phyloP scores from a whole-genome alignment of 805 yeast species.

The Yarrowia divulgata region DNA sequence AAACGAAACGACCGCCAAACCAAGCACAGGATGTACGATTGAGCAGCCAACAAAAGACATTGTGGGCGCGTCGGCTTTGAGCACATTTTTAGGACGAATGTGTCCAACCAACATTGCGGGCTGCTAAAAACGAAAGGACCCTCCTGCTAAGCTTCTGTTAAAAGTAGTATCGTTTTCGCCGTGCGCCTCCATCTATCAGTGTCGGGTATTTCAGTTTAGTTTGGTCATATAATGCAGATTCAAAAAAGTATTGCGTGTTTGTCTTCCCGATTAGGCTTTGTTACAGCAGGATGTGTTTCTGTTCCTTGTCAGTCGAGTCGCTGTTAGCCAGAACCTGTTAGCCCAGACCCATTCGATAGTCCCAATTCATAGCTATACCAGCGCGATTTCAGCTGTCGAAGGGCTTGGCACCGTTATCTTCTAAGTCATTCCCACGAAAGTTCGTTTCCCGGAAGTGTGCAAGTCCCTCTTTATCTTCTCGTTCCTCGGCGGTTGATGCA shows the following conservation, averaged over 20 bases:
- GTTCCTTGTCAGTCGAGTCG: not conserved
- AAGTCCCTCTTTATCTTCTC: not conserved
- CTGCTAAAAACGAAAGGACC: not conserved
- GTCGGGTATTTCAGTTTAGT: constrained; percentile 30
- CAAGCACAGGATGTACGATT: not conserved
- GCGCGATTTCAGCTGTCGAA: too few species aligned
- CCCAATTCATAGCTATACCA: too few species aligned
- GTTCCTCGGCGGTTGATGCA: not conserved
- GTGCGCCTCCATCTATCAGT: not conserved
- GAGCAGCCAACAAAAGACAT: not conserved
- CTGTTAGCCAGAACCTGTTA: not conserved
- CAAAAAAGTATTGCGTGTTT: constrained; percentile 14
- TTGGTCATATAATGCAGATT: not conserved
- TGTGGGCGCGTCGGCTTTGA: not conserved
- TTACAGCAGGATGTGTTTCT: not conserved
- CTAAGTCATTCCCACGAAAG: too few species aligned
- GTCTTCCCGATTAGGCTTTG: constrained; percentile 19
- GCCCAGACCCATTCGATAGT: too few species aligned
- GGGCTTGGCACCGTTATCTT: too few species aligned
- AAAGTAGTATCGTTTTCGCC: not conserved
- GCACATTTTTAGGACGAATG: not conserved
- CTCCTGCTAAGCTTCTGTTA: not conserved
- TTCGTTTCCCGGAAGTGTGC: too few species aligned
- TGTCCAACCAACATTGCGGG: not conserved
- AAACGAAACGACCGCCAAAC: not conserved